These are phyloP conservation scores for Yamadazyma aaseri DNA, from an alignment of 1,139 yeast genomes.

Conservation along the genomic window DNA sequence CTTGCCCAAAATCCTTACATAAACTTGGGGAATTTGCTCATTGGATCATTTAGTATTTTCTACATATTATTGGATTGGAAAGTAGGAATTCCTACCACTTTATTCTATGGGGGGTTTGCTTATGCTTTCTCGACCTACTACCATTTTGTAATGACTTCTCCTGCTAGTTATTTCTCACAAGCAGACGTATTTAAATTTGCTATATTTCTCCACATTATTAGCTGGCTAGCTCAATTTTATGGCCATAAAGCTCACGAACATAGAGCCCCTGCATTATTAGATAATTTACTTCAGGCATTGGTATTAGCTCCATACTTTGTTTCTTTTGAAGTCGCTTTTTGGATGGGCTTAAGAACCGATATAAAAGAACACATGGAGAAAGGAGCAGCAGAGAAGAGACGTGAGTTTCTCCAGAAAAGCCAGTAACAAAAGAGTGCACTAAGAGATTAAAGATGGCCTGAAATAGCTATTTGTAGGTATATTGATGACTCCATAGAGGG, in stretches of 20 bases:
- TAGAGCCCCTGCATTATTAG: constrained; percentile 84
- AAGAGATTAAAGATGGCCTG: too few species aligned
- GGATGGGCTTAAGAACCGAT: constrained; percentile 58
- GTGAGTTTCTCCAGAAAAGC: constrained; percentile 19
- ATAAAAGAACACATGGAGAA: constrained; percentile 56
- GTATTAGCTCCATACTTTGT: constrained; percentile 92
- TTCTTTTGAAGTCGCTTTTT: constrained; percentile 70
- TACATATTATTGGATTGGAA: constrained; percentile 44
- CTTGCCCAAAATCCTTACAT: constrained; percentile 28
- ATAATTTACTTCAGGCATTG: constrained; percentile 78
- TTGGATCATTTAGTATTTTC: constrained; percentile 38
- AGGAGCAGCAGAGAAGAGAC: constrained; percentile 40
- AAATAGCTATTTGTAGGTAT: too few species aligned
- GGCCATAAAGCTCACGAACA: constrained; percentile 85
- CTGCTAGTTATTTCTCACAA: constrained; percentile 19
- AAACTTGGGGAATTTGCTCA: constrained; percentile 38
- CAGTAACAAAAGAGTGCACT: too few species aligned
- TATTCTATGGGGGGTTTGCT: constrained; percentile 28
- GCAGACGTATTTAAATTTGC: constrained; percentile 22
- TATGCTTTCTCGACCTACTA: constrained; percentile 20
- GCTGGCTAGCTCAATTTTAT: constrained; percentile 86
- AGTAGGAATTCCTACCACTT: constrained; percentile 38
- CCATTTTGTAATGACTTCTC: constrained; percentile 27
- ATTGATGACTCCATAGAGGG: too few species aligned
- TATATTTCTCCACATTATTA: constrained; percentile 40